Conservation (phyloP, 331 rosid species). For the Prunus yedoensis region DNA sequence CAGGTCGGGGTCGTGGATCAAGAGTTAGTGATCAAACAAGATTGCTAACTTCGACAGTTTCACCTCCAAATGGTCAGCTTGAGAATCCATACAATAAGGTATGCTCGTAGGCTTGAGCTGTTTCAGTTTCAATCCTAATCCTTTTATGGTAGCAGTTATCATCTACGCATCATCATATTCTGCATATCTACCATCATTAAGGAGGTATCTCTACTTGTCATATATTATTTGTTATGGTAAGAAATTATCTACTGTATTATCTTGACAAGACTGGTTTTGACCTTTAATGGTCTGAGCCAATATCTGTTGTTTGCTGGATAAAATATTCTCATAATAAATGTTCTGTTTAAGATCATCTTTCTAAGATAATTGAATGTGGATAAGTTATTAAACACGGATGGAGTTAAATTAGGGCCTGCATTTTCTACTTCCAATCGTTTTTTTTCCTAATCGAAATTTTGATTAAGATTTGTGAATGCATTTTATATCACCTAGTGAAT, state of each 20-base stretch:
- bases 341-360: background rate
- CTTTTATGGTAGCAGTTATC: conserved; percentile 6
- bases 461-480: background rate
- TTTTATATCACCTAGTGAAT: background rate
- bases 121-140: conserved; percentile 6
- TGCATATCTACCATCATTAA: background rate
- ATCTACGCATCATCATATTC: conserved; percentile 6
- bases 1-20: conserved; percentile 79
- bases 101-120: conserved; percentile 19
- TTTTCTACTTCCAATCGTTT: background rate
- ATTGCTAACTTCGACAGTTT: conserved; percentile 47
- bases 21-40: conserved; percentile 65
- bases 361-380: background rate
- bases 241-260: background rate
- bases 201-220: background rate
- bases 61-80: conserved; percentile 69
- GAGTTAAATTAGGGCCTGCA: background rate
- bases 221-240: background rate
- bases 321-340: background rate
- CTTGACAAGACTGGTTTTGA: background rate
- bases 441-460: background rate
- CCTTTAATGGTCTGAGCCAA: background rate
- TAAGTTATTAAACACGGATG: background rate
- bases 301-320: background rate
- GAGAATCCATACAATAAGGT: conserved; percentile 61